phyloP scores from a whole-genome alignment of 2,329 filamentous ascomycete species.

The Cordyceps javanica region DNA sequence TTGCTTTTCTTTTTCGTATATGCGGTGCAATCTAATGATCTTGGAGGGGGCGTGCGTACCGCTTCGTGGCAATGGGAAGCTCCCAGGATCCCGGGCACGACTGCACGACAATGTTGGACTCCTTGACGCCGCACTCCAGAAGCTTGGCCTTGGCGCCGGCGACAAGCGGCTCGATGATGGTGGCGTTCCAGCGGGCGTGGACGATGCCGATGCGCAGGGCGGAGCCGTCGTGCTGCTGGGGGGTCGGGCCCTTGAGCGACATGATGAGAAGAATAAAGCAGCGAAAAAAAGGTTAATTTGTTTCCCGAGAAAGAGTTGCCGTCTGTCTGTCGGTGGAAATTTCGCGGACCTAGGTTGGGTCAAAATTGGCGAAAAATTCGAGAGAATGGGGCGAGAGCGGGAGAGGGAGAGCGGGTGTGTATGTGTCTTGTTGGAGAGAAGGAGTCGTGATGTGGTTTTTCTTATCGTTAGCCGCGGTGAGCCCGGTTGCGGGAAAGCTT shows the following conservation, averaged over 20 bases:
- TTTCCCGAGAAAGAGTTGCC: no score
- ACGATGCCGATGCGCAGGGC: conserved; percentile 86
- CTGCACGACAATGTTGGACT: conserved; percentile 83
- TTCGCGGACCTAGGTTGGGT: no score
- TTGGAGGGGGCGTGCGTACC: conserved; percentile 43
- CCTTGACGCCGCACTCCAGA: conserved; percentile 69
- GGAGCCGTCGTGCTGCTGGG: conserved; percentile 58
- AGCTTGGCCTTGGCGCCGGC: conserved; percentile 74
- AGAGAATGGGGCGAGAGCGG: no score
- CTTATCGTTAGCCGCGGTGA: not conserved
- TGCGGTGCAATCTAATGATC: not conserved
- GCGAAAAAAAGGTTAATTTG: no score
- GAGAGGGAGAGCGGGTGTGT: no score
- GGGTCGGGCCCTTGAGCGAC: conserved; percentile 51
- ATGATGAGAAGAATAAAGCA: conserved; percentile 37
- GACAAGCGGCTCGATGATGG: conserved; percentile 81
- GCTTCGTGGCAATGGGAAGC: conserved; percentile 82
- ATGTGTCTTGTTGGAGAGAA: no score
- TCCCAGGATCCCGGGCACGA: conserved; percentile 93
- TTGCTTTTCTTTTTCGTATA: no score
- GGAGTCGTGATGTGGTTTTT: no score
- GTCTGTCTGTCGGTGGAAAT: no score
- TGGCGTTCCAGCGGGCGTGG: conserved; percentile 90
- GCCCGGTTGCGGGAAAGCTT: not conserved
- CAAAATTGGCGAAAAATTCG: no score